Percentiles rank a stretch among this genome's conserved stretches.
These are phyloP conservation scores for Acanthamoeba quina DNA, from an alignment of 208 protist species.

Conservation along the genomic window DNA sequence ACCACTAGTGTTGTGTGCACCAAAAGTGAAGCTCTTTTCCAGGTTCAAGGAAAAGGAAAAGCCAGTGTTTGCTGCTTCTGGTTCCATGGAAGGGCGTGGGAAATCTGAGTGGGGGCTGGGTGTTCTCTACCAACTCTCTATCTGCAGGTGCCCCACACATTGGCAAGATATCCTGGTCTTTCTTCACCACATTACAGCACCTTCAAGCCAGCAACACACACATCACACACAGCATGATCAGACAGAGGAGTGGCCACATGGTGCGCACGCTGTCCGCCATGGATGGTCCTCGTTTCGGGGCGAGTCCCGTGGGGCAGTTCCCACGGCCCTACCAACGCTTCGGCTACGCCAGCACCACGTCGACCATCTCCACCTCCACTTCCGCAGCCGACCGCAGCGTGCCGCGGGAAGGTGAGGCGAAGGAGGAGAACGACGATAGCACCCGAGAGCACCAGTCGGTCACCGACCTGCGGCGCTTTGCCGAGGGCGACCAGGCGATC, in stretches of 20 bases:
- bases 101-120: neutral
- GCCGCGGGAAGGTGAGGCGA: neutral
- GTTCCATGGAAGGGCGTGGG: neutral
- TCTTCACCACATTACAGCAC: neutral
- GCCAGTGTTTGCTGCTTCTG: neutral
- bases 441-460: neutral
- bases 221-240: neutral
- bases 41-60: neutral
- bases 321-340: neutral
- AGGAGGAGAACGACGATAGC: neutral
- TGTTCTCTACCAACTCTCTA: neutral
- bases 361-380: neutral
- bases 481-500: constrained; percentile 8
- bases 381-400: neutral
- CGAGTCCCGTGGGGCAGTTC: neutral
- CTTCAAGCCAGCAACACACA: neutral
- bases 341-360: neutral
- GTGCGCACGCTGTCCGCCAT: constrained; percentile 9
- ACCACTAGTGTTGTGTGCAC: neutral
- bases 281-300: neutral
- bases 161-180: neutral
- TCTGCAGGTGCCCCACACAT: neutral
- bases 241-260: constrained; percentile 28
- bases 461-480: constrained; percentile 41
- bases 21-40: too few relatives aligned